Base-by-base conservation (phyloP, 805 yeast species). In the Lipomyces oligophaga region DNA sequence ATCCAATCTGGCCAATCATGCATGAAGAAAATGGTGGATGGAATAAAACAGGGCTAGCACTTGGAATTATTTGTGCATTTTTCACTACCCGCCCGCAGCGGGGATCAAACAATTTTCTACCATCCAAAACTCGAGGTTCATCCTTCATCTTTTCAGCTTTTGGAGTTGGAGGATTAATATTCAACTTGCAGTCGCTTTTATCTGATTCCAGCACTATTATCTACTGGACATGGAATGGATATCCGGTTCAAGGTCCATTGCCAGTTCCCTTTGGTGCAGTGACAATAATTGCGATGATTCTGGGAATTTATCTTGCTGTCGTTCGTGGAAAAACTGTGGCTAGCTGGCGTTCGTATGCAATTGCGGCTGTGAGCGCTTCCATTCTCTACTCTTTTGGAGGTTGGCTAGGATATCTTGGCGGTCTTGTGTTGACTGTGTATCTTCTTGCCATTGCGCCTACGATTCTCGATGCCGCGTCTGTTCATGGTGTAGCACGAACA, bases 211-310 rank as follows among this genome's bases (percentile, higher is more conserved):
- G 95, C 2, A 84, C 93, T 7, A 73, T 90, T 34, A 83, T 86
- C n/a, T 72, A 81, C 38, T 93, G 97, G 97, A 79, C 80, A n/a
- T 93, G 97, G 97, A 84, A 81, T 52, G 98, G 98, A 1, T 90
- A 75, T 63, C 95, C 95, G 34, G 71, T 85, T n/a, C 68, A 70
- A 3, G 94, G 95, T 0, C 96, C 97, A 8, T 74, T 84, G 3
- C 94, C 97, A 10, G 79, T 88, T 36, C 87, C 95, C 25, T 87
- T 86, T 57, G 90, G 94, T 38, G 75, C 82, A 6, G 47, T 66
- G 8, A 77, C 85, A 21, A 74, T 89, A 50, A 61, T 69, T 8
- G 76, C 79, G 4, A 73, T 84, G 72, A 65, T 76, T 10, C 40
- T 73, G 2, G 96, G 95, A 34, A 66, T 72, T 6, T 70, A 74